phyloP scores from a whole-genome alignment of 2,329 filamentous ascomycete species.

The Ilyonectria mors-panacis region DNA sequence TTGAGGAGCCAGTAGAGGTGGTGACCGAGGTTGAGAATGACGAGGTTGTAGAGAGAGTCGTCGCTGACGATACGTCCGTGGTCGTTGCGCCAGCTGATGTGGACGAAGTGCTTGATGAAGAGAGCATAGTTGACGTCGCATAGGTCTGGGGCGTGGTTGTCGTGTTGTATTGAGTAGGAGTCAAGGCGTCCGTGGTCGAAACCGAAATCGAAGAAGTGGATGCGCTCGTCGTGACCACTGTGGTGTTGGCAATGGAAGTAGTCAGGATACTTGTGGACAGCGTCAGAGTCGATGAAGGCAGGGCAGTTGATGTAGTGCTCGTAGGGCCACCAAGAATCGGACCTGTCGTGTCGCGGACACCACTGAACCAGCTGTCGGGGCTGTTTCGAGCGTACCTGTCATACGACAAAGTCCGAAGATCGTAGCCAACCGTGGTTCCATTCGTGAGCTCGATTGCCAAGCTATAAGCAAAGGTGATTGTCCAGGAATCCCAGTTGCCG shows the following conservation, averaged over 20 bases:
- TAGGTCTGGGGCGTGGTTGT: not conserved
- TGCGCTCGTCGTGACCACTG: not conserved
- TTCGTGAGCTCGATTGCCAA: not conserved
- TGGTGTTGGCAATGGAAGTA: not conserved
- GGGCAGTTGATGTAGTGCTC: not conserved
- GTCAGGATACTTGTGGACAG: not conserved
- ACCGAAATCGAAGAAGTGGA: not conserved
- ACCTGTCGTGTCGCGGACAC: not conserved
- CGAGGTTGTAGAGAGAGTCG: not conserved
- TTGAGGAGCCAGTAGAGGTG: not conserved
- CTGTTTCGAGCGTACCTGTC: not conserved
- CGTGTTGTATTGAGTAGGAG: not conserved
- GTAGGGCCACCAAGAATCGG: not conserved
- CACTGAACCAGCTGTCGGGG: not conserved
- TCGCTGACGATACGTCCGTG: not conserved
- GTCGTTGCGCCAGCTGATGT: not conserved
- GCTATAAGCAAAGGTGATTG: not conserved
- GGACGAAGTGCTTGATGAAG: not conserved
- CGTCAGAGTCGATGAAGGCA: not conserved
- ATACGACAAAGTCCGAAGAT: not conserved
- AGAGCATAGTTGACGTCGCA: not conserved
- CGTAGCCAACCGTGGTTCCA: not conserved
- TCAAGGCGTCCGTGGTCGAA: not conserved
- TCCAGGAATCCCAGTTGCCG: not conserved
- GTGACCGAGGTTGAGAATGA: not conserved